Conservation (phyloP, 768 basidiomycete species). For the Mrakia hoshinonis region DNA sequence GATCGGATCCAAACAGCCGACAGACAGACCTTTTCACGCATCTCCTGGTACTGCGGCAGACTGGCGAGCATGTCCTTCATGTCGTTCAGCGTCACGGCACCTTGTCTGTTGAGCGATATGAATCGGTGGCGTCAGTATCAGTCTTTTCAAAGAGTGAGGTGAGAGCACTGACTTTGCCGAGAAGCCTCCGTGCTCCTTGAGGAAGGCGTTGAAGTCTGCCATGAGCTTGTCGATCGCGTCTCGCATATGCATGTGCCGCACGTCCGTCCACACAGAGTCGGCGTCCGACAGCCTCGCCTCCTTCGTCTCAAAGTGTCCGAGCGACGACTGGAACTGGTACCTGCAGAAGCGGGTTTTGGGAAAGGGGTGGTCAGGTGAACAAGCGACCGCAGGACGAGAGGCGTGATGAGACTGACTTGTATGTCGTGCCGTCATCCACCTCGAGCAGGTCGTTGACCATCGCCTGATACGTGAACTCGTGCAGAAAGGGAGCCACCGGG, state of each 20-base stretch:
- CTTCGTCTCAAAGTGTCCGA: slow-evolving; percentile 81
- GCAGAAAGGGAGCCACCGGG: slow-evolving; percentile 74
- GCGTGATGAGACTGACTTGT: slow-evolving; percentile 54
- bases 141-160: not conserved
- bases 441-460: slow-evolving; percentile 93
- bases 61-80: slow-evolving; percentile 99
- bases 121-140: not conserved
- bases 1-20: not conserved
- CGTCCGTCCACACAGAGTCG: slow-evolving; percentile 82
- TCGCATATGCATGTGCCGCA: slow-evolving; percentile 97
- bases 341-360: slow-evolving; percentile 43
- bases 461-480: slow-evolving; percentile 98
- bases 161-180: slow-evolving; percentile 55
- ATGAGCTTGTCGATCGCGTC: slow-evolving; percentile 96
- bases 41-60: slow-evolving; percentile 87
- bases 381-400: not conserved
- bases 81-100: slow-evolving; percentile 81
- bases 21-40: slow-evolving; percentile 70
- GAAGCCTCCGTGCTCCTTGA: slow-evolving; percentile 89
- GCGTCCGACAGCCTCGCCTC: slow-evolving; percentile 72
- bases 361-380: not conserved
- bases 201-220: slow-evolving; percentile 88
- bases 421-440: slow-evolving; percentile 75
- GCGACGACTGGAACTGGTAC: slow-evolving; percentile 85
- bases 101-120: slow-evolving; percentile 47